Evolutionary conservation across 2,329 filamentous ascomycete genomes (phyloP).

Genomic region (Aspergillus cejpii): DNA sequence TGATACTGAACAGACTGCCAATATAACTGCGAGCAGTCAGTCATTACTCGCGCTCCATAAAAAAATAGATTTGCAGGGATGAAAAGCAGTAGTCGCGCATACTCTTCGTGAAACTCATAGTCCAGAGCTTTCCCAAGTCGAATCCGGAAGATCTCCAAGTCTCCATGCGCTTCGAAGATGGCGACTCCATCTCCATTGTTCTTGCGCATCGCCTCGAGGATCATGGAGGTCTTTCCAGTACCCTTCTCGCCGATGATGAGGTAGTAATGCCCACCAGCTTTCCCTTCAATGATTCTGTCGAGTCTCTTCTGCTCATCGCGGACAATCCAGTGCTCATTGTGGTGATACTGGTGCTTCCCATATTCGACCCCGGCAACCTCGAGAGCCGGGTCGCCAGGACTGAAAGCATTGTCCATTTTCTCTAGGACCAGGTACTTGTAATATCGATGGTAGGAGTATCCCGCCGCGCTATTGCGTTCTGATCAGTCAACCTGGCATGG

Average conservation of each 20-base stretch:
- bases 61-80: background rate
- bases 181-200: conserved; percentile 80
- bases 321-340: conserved; percentile 66
- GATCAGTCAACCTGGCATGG: conserved; percentile 14
- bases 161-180: conserved; percentile 94
- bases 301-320: conserved; percentile 76
- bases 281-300: conserved; percentile 73
- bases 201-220: conserved; percentile 91
- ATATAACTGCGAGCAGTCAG: conserved; percentile 49
- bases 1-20: conserved; percentile 89
- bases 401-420: conserved; percentile 90
- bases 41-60: background rate
- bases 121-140: conserved; percentile 88
- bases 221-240: conserved; percentile 93
- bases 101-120: conserved; percentile 96
- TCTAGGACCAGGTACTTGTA: conserved; percentile 88
- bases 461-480: conserved; percentile 46
- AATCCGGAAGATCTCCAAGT: conserved; percentile 90
- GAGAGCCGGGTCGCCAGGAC: conserved; percentile 82
- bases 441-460: conserved; percentile 69
- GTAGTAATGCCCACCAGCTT: conserved; percentile 74
- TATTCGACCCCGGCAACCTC: conserved; percentile 60
- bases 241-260: conserved; percentile 92
- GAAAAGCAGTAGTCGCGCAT: conserved; percentile 33
- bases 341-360: conserved; percentile 33